Conservation (phyloP, 306 rosid genomes). For the Cicer cuneatum region DNA sequence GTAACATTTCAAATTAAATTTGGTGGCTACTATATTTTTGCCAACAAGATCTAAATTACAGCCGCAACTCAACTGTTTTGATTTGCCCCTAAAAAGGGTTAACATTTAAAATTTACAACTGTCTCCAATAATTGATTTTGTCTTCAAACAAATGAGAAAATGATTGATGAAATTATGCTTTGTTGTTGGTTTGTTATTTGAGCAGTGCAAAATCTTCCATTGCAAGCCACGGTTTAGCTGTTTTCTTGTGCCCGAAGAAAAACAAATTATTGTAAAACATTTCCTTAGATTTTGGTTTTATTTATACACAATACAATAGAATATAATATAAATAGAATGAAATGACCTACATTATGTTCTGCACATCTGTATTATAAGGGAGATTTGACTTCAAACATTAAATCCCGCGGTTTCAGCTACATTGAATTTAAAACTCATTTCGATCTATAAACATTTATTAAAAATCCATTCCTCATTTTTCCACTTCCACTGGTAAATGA, state of each 20-base stretch:
- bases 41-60: neutral
- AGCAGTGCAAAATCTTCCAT: neutral
- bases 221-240: slow-evolving; percentile 45
- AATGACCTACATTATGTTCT: neutral
- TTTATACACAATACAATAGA: neutral
- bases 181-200: slow-evolving; percentile 8
- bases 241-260: slow-evolving; percentile 52
- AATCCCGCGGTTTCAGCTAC: slow-evolving; percentile 40
- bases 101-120: neutral
- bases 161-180: neutral
- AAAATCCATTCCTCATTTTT: neutral
- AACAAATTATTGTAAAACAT: slow-evolving; percentile 31
- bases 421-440: neutral
- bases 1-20: neutral
- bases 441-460: neutral
- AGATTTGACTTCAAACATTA: slow-evolving; percentile 33
- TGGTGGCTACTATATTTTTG: neutral
- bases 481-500: too few relatives aligned
- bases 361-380: slow-evolving; percentile 38
- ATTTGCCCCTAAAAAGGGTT: neutral
- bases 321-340: neutral
- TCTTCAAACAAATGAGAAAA: neutral
- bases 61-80: neutral
- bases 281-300: neutral
- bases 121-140: neutral